Base-by-base conservation (phyloP, 768 basidiomycete species). In the Termitomyces sp. region DNA sequence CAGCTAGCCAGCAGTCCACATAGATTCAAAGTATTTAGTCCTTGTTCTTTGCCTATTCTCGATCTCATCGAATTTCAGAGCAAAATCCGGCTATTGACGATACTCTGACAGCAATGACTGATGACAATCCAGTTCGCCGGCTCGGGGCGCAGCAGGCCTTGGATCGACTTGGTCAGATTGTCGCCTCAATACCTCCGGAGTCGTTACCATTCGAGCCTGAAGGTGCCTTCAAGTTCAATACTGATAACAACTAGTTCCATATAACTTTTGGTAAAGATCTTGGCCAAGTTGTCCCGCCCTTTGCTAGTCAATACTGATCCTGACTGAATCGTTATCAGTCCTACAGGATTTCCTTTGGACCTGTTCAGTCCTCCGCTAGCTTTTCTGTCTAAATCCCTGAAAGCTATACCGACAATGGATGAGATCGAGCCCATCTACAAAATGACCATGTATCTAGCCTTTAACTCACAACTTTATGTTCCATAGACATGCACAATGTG, bases 71-170 rank as follows among this genome's bases (percentile, higher is more conserved):
- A 19, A 17, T 24, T 53, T 38, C 21, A 53, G 51, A 53, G 51
- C 32, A 57, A 45, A n/a, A 53, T 57, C 28, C 45, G 22, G 38
- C 56, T 17, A 47, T 57, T 14, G 56, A 57, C n/a, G 48, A 52
- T 9, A 28, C 46, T 12, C 30, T 57, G 8, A 6, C 28, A 5
- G 45, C 19, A 21, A 53, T 57, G 45, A 37, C 44, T 22, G 19
- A 45, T 41, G 1, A 22, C 26, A 44, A 57, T 51, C 38, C 44
- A 21, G 24, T 15, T 3, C 7, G 17, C 21, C 49, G 51, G 26
- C 38, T 48, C 8, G 42, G 24, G 7, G 45, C 56, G 38, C 45
- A 57, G 5, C 51, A 57, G n/a, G 51, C 56, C 11, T 40, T 53
- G 7, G 34, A 53, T 53, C 30, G 15, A 24, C 45, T 57, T 30